Evolutionary conservation across 805 yeast genomes (phyloP), one percentile per base, ranked within the genome.

Genomic region (Hanseniaspora lachancei): DNA sequence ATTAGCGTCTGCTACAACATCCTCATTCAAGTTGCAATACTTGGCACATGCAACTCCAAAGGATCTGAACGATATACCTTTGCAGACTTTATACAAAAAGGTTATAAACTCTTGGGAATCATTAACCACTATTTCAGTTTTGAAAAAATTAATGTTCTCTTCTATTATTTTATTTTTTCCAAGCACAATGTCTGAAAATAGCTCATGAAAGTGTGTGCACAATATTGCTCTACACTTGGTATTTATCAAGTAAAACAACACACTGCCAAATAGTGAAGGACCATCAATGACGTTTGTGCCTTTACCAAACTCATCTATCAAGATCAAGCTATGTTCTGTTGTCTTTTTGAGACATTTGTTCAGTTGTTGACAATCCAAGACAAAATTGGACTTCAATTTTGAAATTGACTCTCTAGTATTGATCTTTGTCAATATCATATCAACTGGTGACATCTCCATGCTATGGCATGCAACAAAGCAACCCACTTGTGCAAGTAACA

Each of bases 281-380:
- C 79, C 79, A 54, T 76, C 77, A 13, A 70, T 60, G 0, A 70
- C 59, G 60, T 75, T 77, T 0, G 78, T 77, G 0, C 81, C 81
- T 58, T 76, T 76, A 0, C 81, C 82, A 63, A 74, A 77, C 57
- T 77, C 81, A 62, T 78, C 80, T 27, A 79, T 68, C 6, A 79
- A 62, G 1, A 80, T 58, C 29, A 79, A 58, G 13, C 79, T 75
- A 46, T 62, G 67, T 0, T 64, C 62, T 0, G 79, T 74, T 29
- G 68, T 60, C 52, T 74, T 58, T 4, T 70, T 64, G 21, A 77
- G 58, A 50, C 77, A 73, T 60, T 69, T 72, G 57, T 66, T 67
- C 63, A 79, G 70, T 65, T 69, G 77, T 44, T 64, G 68, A 10
- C 72, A 60, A 59, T 79, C 83, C n/a, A 72, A 68, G 64, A 75